Evolutionary conservation across 192 early-diverging fungal genomes (phyloP), one percentile per base, ranked within the genome.

Genomic region (Polychytrium aggregatum): DNA sequence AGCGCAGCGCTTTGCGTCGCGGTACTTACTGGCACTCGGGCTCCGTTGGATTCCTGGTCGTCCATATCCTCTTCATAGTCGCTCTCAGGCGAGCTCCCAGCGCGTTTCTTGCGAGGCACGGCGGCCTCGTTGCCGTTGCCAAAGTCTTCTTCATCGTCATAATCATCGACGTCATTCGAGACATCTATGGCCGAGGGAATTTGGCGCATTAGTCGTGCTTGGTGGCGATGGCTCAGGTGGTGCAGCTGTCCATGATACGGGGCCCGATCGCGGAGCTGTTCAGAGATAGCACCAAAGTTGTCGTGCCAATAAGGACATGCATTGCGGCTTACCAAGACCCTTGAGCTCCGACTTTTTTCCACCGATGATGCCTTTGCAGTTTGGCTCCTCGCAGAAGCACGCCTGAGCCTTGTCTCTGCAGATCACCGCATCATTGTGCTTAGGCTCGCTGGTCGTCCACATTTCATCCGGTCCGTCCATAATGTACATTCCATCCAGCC

Each of bases 361-460:
- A 17, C 96, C 96, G 57, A 98, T 96, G 28, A 82, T 77, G 3
- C 93, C 93, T 45, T 78, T 82, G 59, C 96, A 98, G 37, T 78
- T 79, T 6, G 77, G 42, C 52, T 90, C 83, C 0, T 88, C 90
- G 56, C 96, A 98, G 53, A 80, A 91, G 59, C 96, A 98, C 13
- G 70, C 71, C 60, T 98, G 96, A 5, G 96, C 90, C 25, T 83
- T 76, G 11, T 83, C 77, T 44, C 88, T 84, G 62, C 27, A 44
- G 43, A n/a, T n/a, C n/a, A 13, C 43, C 24, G 11, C 26, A 44
- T 43, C 39, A 13, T 6, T 13, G 17, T 2, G 29, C 17, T 39
- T 52, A 1, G 21, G 1, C 3, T 27, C 25, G n/a, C n/a, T 44
- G 36, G 14, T 31, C 42, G 39, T 52, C 31, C 18, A 56, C 16